Conservation (phyloP, 345 rosid species). For the Dipteronia sinensis region DNA sequence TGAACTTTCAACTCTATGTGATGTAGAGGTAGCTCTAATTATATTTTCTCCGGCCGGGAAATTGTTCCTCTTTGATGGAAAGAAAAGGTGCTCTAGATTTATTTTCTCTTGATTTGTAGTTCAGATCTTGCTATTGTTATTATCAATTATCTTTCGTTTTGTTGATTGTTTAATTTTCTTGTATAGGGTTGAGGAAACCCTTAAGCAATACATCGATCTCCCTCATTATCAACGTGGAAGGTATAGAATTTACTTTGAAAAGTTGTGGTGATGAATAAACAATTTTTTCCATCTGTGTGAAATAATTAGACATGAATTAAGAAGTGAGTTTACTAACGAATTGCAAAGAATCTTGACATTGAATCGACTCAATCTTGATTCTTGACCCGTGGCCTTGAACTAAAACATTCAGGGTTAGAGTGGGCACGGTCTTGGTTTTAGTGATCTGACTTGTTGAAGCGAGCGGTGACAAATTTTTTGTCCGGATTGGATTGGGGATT, state of each 20-base stretch:
- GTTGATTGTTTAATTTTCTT: background rate
- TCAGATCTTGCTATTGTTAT: background rate
- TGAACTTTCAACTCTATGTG: slow-evolving; percentile 32
- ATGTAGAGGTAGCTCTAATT: slow-evolving; percentile 27
- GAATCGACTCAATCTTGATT: too few species aligned
- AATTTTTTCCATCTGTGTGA: too few species aligned
- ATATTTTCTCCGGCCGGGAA: slow-evolving; percentile 38
- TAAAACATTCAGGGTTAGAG: background rate
- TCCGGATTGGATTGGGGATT: too few species aligned
- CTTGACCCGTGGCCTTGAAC: background rate
- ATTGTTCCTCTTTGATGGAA: slow-evolving; percentile 26
- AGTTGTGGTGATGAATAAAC: too few species aligned
- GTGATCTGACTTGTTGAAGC: too few species aligned
- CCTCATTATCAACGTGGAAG: slow-evolving; percentile 5
- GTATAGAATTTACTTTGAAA: background rate
- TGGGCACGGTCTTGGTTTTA: too few species aligned
- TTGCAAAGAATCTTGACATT: too few species aligned
- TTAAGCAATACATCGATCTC: slow-evolving; percentile 9
- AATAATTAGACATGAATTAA: too few species aligned
- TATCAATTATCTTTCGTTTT: background rate
- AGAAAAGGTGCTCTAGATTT: background rate
- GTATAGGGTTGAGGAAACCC: slow-evolving; percentile 13
- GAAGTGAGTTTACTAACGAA: too few species aligned
- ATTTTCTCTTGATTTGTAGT: background rate
- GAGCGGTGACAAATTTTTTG: too few species aligned